These are phyloP conservation scores for Yamadazyma taylorii DNA, from an alignment of 1,139 yeast genomes.

Conservation along the genomic window DNA sequence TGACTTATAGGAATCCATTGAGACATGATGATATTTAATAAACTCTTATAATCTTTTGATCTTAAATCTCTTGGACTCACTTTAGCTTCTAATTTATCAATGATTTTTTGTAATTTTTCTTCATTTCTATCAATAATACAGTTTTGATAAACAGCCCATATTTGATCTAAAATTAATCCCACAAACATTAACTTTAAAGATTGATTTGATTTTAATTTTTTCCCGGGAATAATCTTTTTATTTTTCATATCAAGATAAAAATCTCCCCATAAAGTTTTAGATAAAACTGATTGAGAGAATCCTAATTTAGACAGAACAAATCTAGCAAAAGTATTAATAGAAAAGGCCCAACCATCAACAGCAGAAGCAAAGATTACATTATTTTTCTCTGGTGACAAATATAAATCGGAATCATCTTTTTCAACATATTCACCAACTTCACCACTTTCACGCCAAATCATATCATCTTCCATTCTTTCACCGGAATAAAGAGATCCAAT, in stretches of 20 bases:
- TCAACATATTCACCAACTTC: constrained; percentile 63
- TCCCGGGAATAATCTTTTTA: constrained; percentile 70
- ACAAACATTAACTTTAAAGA: constrained; percentile 80
- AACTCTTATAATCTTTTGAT: constrained; percentile 69
- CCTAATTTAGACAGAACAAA: constrained; percentile 85
- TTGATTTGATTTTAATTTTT: constrained; percentile 48
- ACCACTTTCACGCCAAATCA: constrained; percentile 74
- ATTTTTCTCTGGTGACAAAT: constrained; percentile 85
- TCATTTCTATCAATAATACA: constrained; percentile 65
- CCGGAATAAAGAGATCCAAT: constrained; percentile 93
- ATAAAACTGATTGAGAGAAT: constrained; percentile 73
- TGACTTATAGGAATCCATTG: constrained; percentile 96
- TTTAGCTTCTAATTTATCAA: constrained; percentile 65
- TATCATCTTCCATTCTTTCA: constrained; percentile 88
- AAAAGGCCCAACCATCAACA: constrained; percentile 97
- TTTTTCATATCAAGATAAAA: constrained; percentile 86
- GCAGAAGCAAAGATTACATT: constrained; percentile 96
- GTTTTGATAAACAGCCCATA: constrained; percentile 87
- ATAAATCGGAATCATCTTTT: constrained; percentile 77
- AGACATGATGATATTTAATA: constrained; percentile 71
- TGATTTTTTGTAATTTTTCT: constrained; percentile 74
- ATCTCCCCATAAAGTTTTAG: constrained; percentile 96
- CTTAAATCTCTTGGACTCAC: constrained; percentile 74
- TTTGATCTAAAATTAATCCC: constrained; percentile 79
- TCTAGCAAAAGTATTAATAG: constrained; percentile 82